A percentile compares a stretch with the other conserved stretches of the same genome.
phyloP scores from a whole-genome alignment of 2,329 filamentous ascomycete genomes.

The Aspergillus calidoustus region DNA sequence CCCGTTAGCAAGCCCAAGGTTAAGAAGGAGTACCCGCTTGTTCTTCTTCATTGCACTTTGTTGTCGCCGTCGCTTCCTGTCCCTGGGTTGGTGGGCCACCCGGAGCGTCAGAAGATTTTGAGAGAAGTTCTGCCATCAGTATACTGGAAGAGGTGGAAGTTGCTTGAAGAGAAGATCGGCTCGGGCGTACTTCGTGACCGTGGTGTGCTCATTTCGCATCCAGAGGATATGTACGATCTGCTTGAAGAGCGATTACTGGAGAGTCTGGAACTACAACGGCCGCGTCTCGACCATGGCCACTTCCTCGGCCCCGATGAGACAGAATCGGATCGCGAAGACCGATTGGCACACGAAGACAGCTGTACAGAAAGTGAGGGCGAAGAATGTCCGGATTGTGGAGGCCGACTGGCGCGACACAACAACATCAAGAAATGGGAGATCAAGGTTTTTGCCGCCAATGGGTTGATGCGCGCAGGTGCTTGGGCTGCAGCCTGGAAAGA shows the following conservation, averaged over 20 bases:
- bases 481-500: conserved; percentile 95
- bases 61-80: conserved; percentile 59
- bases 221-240: conserved; percentile 64
- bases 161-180: conserved; percentile 58
- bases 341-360: conserved; percentile 37
- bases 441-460: conserved; percentile 93
- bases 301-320: conserved; percentile 50
- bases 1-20: conserved; percentile 37
- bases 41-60: conserved; percentile 64
- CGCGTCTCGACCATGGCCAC: conserved; percentile 63
- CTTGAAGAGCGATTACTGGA: conserved; percentile 66
- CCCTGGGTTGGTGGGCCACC: conserved; percentile 38
- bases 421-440: conserved; percentile 64
- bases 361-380: conserved; percentile 45
- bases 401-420: conserved; percentile 51
- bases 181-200: conserved; percentile 61
- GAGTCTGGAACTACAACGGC: conserved; percentile 60
- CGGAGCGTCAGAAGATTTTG: conserved; percentile 48
- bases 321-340: conserved; percentile 30
- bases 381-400: conserved; percentile 56
- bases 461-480: conserved; percentile 86
- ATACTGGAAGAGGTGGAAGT: conserved; percentile 53
- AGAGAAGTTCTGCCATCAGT: conserved; percentile 54
- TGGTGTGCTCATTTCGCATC: conserved; percentile 66
- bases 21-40: conserved; percentile 59